Evolutionary conservation across 2,329 filamentous ascomycete genomes (phyloP).

Genomic region (Botrytis galanthina): DNA sequence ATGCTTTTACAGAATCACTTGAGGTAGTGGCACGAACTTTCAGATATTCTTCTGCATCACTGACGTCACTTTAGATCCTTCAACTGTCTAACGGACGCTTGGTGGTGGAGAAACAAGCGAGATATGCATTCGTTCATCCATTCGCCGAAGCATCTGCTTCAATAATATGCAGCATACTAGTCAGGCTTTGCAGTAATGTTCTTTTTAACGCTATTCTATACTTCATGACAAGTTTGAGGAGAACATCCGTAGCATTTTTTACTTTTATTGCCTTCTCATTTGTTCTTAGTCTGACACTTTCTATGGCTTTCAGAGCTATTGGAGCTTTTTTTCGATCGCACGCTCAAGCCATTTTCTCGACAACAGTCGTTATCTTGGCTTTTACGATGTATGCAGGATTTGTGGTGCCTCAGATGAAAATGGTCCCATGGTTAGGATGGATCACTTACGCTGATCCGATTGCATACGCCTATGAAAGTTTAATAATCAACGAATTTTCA

Average conservation of each 20-base stretch:
- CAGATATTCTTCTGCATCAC: background rate
- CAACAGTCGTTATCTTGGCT: slow-evolving; percentile 48
- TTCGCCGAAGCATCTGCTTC: slow-evolving; percentile 86
- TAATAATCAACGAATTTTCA: slow-evolving; percentile 80
- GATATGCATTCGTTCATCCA: slow-evolving; percentile 88
- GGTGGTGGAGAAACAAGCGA: slow-evolving; percentile 85
- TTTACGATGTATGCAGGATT: slow-evolving; percentile 42
- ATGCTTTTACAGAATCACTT: slow-evolving; percentile 59
- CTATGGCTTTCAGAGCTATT: slow-evolving; percentile 82
- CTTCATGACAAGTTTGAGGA: slow-evolving; percentile 80
- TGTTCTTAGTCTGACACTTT: slow-evolving; percentile 53
- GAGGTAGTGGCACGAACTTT: slow-evolving; percentile 43
- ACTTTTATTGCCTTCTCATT: slow-evolving; percentile 56
- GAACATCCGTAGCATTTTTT: slow-evolving; percentile 77
- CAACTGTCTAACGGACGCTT: slow-evolving; percentile 79
- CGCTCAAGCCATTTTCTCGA: slow-evolving; percentile 61
- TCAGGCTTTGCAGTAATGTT: slow-evolving; percentile 62
- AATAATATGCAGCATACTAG: slow-evolving; percentile 82
- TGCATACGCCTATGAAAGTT: slow-evolving; percentile 74
- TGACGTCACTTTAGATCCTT: slow-evolving; percentile 55
- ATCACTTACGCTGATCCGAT: slow-evolving; percentile 63
- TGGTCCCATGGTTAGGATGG: slow-evolving; percentile 81
- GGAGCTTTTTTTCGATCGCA: slow-evolving; percentile 70
- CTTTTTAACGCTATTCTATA: slow-evolving; percentile 79
- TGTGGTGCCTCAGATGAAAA: slow-evolving; percentile 48